Base-by-base conservation (phyloP, 1,284 basidiomycete species). In the Irpex sp. region DNA sequence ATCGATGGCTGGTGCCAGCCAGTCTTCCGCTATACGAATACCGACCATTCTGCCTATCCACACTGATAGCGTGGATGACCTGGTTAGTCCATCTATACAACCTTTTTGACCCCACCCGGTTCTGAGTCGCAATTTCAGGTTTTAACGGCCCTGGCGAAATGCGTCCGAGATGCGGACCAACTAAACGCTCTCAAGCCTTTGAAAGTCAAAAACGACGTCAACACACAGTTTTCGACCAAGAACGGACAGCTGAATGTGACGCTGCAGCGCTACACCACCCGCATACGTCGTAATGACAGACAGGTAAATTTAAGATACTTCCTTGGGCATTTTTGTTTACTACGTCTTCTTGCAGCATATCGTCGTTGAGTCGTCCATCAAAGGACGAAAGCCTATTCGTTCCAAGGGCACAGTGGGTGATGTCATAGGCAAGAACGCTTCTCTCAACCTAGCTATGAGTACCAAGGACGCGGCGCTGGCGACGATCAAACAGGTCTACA, bases 171-270 rank as follows among this genome's bases (percentile, higher is more conserved):
- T 56, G 59, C 65, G 5, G 68, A 68, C 26, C 66, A 67, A 0
- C 57, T 73, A 0, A 61, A 68, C 21, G 64, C 65, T 0, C 36
- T 69, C 50, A 72, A 72, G 63, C 74, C 74, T 0, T 70, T 63
- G 0, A 59, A 49, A 19, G 46, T 66, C n/a, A 70, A 71, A 49
- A 73, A 74, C 63, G 73, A 74, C 43, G 66, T 74, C 19, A 50
- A 51, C 2, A 9, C 39, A 0, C 51, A 68, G 1, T 64, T 63
- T 9, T 56, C 36, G 2, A 5, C 50, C 33, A 58, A 60, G 5
- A 58, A 56, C 26, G 71, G 68, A 8, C 33, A 59, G 1, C 31
- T 71, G 6, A 26, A 65, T 0, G 26, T 73, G 7, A 39, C 64
- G 9, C 64, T 64, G 31, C 60, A 67, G 4, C 68, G 70, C 5